These are phyloP conservation scores for Syzygium aromaticum DNA, from an alignment of 345 rosid species.

Conservation along the genomic window DNA sequence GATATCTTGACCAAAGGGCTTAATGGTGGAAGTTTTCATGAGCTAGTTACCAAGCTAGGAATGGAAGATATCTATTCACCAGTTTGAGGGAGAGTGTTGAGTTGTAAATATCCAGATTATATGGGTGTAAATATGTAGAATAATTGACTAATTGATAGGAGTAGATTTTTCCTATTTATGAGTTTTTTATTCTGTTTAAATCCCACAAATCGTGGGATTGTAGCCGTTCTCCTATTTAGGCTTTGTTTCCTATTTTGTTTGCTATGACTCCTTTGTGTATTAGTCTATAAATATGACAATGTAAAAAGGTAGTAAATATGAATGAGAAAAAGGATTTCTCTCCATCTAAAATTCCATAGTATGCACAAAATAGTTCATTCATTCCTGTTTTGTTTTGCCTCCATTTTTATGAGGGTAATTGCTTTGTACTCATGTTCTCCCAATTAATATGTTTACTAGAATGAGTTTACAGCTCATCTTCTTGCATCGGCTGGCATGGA, in stretches of 20 bases:
- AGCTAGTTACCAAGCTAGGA: no score
- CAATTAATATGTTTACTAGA: slow-evolving; percentile 40
- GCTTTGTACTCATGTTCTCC: not conserved
- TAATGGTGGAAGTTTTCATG: no score
- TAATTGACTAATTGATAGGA: no score
- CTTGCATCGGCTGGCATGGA: slow-evolving; percentile 91
- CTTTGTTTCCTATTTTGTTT: not conserved
- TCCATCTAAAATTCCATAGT: not conserved
- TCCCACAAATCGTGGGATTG: not conserved
- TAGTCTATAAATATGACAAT: not conserved
- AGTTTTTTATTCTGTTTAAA: no score
- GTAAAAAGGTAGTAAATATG: not conserved
- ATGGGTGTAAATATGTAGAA: no score
- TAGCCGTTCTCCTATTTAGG: not conserved
- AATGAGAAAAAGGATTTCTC: not conserved
- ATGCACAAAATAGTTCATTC: not conserved
- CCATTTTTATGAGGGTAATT: not conserved
- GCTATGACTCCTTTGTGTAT: not conserved
- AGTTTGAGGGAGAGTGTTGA: no score
- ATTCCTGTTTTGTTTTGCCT: not conserved
- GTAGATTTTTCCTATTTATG: no score
- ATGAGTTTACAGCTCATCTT: slow-evolving; percentile 71
- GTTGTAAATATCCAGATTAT: not conserved
- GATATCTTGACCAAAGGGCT: no score
- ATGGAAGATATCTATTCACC: no score